These are phyloP conservation scores for Buddleja alternifolia DNA, from an alignment of 257 asterid genomes.

Conservation along the genomic window DNA sequence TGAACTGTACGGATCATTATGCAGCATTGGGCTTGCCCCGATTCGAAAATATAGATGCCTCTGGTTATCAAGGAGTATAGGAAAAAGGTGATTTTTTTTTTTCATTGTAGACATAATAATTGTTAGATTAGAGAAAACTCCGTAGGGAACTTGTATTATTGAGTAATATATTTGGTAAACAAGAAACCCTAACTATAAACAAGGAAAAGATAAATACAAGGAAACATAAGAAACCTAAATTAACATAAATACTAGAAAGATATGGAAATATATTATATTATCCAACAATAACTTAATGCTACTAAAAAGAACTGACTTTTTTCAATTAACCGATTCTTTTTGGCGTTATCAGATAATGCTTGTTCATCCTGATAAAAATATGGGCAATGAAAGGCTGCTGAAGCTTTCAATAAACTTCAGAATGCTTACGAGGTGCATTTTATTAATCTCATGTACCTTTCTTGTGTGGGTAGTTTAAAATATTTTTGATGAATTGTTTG, in stretches of 20 bases:
- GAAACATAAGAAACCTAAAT: no score
- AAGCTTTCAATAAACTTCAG: constrained; percentile 97
- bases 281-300: not conserved
- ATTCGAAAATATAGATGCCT: constrained; percentile 66
- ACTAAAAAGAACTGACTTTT: not conserved
- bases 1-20: constrained; percentile 83
- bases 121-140: no score
- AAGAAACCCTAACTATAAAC: no score
- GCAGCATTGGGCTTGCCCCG: constrained; percentile 82
- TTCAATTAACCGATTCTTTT: constrained; percentile 27
- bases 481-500: not conserved
- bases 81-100: constrained; percentile 71
- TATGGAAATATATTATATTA: no score
- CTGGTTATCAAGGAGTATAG: constrained; percentile 83
- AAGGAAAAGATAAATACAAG: no score
- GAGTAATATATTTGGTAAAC: no score
- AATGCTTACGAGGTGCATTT: constrained; percentile 90
- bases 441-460: not conserved
- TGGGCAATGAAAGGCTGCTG: constrained; percentile 96
- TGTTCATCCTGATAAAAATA: constrained; percentile 98
- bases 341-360: constrained; percentile 80
- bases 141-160: no score
- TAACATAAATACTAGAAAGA: no score
- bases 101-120: not conserved
- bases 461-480: not conserved